Evolutionary conservation across 2,329 filamentous ascomycete genomes (phyloP).

Genomic region (Cladosporium sp.): DNA sequence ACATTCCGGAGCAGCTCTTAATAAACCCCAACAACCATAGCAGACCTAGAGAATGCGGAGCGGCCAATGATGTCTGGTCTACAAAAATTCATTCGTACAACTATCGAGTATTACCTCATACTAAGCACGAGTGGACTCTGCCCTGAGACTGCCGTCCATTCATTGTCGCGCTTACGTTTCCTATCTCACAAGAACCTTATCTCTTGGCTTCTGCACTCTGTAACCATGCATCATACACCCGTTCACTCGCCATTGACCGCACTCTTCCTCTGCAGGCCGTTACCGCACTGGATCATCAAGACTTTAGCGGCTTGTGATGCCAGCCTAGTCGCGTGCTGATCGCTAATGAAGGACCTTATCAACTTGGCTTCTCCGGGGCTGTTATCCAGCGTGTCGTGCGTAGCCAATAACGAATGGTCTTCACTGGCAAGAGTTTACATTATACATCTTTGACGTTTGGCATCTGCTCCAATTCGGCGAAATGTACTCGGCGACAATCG

Average conservation of each 20-base stretch:
- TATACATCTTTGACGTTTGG: background rate
- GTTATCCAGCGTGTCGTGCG: background rate
- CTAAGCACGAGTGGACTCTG: background rate
- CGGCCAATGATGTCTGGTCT: background rate
- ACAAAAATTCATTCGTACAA: background rate
- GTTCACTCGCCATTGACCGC: background rate
- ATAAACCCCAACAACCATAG: too few relatives aligned
- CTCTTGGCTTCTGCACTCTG: conserved; percentile 1
- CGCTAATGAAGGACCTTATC: conserved; percentile 1
- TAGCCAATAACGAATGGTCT: background rate
- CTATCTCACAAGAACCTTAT: conserved; percentile 1
- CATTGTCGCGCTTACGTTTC: conserved; percentile 5
- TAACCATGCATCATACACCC: background rate
- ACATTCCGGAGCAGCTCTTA: background rate
- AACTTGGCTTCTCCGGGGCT: background rate
- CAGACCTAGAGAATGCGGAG: too few relatives aligned
- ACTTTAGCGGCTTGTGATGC: background rate
- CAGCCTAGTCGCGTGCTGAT: background rate
- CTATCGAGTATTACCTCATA: conserved; percentile 8
- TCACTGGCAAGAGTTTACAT: background rate
- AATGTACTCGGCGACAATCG: conserved; percentile 1
- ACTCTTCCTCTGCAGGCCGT: background rate
- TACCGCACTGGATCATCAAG: background rate
- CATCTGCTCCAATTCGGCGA: background rate
- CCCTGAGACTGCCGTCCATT: background rate